A percentile compares a stretch with the other conserved stretches of the same genome.
phyloP scores from a whole-genome alignment of 306 rosid species.

The Hippophae rhamnoides region DNA sequence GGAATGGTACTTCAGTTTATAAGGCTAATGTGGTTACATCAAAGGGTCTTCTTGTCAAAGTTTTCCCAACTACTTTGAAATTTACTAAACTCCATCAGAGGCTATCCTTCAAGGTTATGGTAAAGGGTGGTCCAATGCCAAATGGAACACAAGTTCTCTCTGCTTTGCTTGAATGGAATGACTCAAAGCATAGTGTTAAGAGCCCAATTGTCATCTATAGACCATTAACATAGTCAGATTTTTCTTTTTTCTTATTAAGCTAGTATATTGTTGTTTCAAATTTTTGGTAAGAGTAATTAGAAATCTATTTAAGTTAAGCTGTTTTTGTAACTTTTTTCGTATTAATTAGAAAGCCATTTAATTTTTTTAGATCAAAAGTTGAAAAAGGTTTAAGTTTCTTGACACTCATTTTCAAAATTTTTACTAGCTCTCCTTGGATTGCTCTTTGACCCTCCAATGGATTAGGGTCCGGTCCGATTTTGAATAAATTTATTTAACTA shows the following conservation, averaged over 20 bases:
- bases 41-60: conserved; percentile 36
- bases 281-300: too few species aligned
- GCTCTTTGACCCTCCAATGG: too few species aligned
- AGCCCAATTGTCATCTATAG: conserved; percentile 44
- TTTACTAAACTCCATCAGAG: conserved; percentile 28
- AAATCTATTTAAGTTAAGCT: too few species aligned
- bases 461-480: too few species aligned
- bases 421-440: too few species aligned
- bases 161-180: conserved; percentile 59
- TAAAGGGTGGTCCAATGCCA: conserved; percentile 36
- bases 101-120: conserved; percentile 42
- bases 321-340: too few species aligned
- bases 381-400: too few species aligned
- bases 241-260: conserved; percentile 2
- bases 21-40: conserved; percentile 46
- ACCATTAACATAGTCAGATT: background rate
- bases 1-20: conserved; percentile 39
- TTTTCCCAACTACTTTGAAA: conserved; percentile 38
- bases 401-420: too few species aligned
- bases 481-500: too few species aligned
- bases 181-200: conserved; percentile 43
- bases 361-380: too few species aligned
- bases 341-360: too few species aligned
- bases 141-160: background rate
- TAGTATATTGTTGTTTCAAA: background rate